A percentile compares a stretch with the other conserved stretches of the same genome.
These are phyloP conservation scores for Fusarium miscanthi DNA, from an alignment of 2,329 filamentous ascomycete genomes.

Conservation along the genomic window DNA sequence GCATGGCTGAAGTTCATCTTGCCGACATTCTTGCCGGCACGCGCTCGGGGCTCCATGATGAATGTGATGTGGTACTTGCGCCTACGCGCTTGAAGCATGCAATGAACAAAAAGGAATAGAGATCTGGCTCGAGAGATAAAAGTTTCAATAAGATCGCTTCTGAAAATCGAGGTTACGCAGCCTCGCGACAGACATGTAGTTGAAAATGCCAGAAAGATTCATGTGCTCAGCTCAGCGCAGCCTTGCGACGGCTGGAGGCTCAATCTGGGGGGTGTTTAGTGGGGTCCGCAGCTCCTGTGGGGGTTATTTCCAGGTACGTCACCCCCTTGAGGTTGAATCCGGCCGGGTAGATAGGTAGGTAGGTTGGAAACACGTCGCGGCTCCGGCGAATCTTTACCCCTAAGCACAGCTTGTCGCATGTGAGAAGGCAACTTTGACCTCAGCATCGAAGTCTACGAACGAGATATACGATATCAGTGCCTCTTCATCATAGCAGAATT, in stretches of 20 bases:
- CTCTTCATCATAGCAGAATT: background rate
- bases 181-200: slow-evolving; percentile 37
- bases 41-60: slow-evolving; percentile 80
- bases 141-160: background rate
- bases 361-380: slow-evolving; percentile 27
- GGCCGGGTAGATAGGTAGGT: too few relatives aligned
- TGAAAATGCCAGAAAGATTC: slow-evolving; percentile 26
- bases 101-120: background rate
- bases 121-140: background rate
- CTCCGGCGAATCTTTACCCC: slow-evolving; percentile 55
- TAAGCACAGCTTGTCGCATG: slow-evolving; percentile 46
- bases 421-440: slow-evolving; percentile 26
- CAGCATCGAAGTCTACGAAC: background rate
- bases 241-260: slow-evolving; percentile 35
- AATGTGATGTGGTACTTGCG: slow-evolving; percentile 17
- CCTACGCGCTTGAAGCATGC: slow-evolving; percentile 13
- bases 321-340: slow-evolving; percentile 12
- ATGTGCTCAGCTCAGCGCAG: slow-evolving; percentile 22
- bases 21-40: slow-evolving; percentile 82
- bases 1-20: slow-evolving; percentile 82
- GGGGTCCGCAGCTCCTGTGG: slow-evolving; percentile 37
- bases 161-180: slow-evolving; percentile 9
- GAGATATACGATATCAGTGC: background rate
- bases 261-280: slow-evolving; percentile 25
- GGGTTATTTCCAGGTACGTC: slow-evolving; percentile 34